These are phyloP conservation scores for Zygosaccharomyces sapae DNA, from an alignment of 1,139 yeast genomes.

Conservation along the genomic window DNA sequence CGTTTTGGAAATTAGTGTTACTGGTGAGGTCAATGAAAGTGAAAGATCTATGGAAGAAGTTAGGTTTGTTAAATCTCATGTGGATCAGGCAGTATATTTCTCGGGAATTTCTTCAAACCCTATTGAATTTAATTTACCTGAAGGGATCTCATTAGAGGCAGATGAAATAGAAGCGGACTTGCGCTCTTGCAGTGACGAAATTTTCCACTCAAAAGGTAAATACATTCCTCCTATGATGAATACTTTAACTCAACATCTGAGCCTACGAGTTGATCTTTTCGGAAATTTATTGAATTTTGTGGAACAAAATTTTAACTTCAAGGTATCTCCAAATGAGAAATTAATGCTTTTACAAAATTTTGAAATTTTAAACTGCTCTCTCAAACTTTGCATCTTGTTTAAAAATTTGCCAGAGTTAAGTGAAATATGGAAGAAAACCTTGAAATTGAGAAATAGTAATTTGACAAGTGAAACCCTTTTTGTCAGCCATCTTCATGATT, in stretches of 20 bases:
- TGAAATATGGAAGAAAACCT: conserved; percentile 21
- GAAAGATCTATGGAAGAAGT: conserved; percentile 22
- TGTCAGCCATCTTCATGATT: conserved; percentile 34
- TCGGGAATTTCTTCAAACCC: conserved; percentile 41
- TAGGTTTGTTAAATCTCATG: conserved; percentile 57
- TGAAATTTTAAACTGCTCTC: conserved; percentile 57
- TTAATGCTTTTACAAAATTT: conserved; percentile 31
- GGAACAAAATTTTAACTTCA: conserved; percentile 44
- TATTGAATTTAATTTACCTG: conserved; percentile 53
- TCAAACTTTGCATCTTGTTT: conserved; percentile 38
- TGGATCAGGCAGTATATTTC: conserved; percentile 75
- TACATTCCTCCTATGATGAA: conserved; percentile 47
- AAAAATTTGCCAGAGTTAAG: conserved; percentile 20
- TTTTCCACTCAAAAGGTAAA: conserved; percentile 46
- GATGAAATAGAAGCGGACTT: conserved; percentile 50
- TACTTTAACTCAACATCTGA: conserved; percentile 43
- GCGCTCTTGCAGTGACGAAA: conserved; percentile 47
- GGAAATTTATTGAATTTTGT: conserved; percentile 47
- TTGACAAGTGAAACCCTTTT: conserved; percentile 22
- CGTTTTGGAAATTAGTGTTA: conserved; percentile 53
- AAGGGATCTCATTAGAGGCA: conserved; percentile 36
- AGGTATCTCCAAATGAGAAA: conserved; percentile 34
- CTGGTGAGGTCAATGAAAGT: conserved; percentile 13
- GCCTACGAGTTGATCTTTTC: conserved; percentile 40
- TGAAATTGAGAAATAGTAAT: conserved; percentile 13